Evolutionary conservation across 2,329 filamentous ascomycete genomes (phyloP), one percentile per base, ranked within the genome.

Genomic region (Trichophyton equinum): DNA sequence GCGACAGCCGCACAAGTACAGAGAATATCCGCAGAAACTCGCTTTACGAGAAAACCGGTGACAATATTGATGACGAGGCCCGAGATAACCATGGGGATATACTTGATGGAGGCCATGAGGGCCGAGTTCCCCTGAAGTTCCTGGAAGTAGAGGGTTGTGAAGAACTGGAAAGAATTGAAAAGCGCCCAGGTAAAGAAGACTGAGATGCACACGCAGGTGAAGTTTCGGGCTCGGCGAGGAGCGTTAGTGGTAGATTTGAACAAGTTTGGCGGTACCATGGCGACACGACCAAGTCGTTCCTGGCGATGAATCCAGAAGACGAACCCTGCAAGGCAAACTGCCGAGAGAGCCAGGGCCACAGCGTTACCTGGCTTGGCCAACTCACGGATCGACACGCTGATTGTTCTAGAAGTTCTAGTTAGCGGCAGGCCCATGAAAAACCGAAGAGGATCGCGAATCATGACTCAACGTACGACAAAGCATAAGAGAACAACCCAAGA

Each of bases 221-320:
- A 62, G 71, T 78, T 0, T 77, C 74, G 6, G 81, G 64, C 4
- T 77, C 67, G 2, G 81, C 73, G 8, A 74, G 79, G 4, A 78
- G 65, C 65, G 82, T 84, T 15, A 76, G 69, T 1, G 68, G 66
- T 56, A 38, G 81, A 82, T 25, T 71, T 74, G 82, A 82, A 85
- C 0, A 85, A 71, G 0, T 76, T 78, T 65, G 85, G 84, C 0
- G 83, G 82, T 18, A 85, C 83, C 11, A 85, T 68, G 1, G 81
- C 81, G 15, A 81, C 78, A 4, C 72, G 71, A 11, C 73, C 71
- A 0, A 68, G 66, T 9, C 68, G 69, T 59, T 79, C 77, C 58
- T 78, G 79, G 0, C 73, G 71, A 11, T 74, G 71, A 47, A 82
- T 75, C 82, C 82, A 85, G 20, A 72, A 68, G 36, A 79, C 70